Evolutionary conservation across 139 green algal genomes (phyloP), one percentile per base, ranked within the genome.

Genomic region (Edaphochlamys debaryana): DNA sequence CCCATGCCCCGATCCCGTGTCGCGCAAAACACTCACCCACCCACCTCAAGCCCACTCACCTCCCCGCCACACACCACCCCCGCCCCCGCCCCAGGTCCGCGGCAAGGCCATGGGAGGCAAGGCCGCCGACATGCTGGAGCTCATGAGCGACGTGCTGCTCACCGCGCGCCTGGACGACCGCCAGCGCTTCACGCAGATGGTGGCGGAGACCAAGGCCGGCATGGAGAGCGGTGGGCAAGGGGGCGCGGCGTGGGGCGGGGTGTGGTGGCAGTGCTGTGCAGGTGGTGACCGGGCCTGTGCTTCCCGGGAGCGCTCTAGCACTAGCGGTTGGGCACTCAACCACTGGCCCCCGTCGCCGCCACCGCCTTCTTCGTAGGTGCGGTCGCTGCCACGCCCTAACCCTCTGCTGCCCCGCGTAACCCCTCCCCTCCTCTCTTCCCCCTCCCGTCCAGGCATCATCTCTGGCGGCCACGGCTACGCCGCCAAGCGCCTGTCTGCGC

Each of bases 121-220:
- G 88, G 88, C 94, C 0, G 93, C 78, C 20, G 96, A 99, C 84
- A 82, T 99, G 85, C 79, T 98, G n/a, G 91, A 94, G 38, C 86
- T 99, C 23, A 92, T 96, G 88, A 79, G 82, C 1, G 95, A 98
- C 87, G 83, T 99, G 27, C 89, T 99, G 72, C 72, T 94, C 37
- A 94, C 92, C 34, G 93, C 93, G 0, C 86, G 91, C 20, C 88
- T 99, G 63, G 94, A 98, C 75, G 95, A 99, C 92, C 86, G 92
- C 48, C 82, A 94, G 20, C 93, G 98, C 79, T 99, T 99, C 94
- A 96, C 92, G 69, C 95, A 99, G 93, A 99, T 99, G 94, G 96
- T 98, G 38, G 86, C 96, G 23, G 98, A 99, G 91, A 98, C 95
- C 76, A 96, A 96, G 86, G 88, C 94, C 20, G 86, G 87, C 56